Evolutionary conservation across 2,329 filamentous ascomycete species (phyloP), one percentile per base, ranked within the genome.

Genomic region (Colletotrichum salicis): DNA sequence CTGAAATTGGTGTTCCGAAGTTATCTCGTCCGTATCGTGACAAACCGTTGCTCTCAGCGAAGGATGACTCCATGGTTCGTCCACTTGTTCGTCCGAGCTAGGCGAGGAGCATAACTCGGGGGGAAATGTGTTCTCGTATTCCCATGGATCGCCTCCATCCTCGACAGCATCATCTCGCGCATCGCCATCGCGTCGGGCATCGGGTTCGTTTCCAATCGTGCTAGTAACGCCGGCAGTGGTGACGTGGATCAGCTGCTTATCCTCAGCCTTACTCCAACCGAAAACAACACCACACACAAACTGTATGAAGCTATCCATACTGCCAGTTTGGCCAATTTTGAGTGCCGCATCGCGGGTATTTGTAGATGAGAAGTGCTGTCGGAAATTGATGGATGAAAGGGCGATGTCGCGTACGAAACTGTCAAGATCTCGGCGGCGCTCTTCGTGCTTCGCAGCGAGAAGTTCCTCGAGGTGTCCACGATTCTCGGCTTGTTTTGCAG

Each of bases 291-390:
- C 35, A 37, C 12, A 71, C 19, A 71, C 37, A 33, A 65, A 64
- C 29, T 72, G 56, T 4, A 65, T 29, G 24, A 73, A 67, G 67
- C 57, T 73, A 41, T 64, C 58, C 59, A 70, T 33, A 48, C 64
- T 72, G n/a, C 64, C 64, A n/a, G 70, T 72, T 22, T 48, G 54
- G 19, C 19, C 60, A 37, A 52, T 62, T 58, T 68, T 67, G 22
- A 68, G 63, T 29, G 51, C 68, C 13, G 68, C 52, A 31, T 51
- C 22, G 22, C 51, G 63, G 10, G 48, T 64, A 22, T 5, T 24
- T 52, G n/a, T 45, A 13, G 63, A 66, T 31, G 51, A 37, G 15
- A 22, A 58, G 3, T 12, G 52, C 4, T 57, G 7, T 29, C 12
- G 33, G n/a, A 29, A 15, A 33, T 5, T 31, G 29, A 63, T 58